Conservation (phyloP, 2,329 filamentous ascomycete genomes). For the Amauroascus niger region DNA sequence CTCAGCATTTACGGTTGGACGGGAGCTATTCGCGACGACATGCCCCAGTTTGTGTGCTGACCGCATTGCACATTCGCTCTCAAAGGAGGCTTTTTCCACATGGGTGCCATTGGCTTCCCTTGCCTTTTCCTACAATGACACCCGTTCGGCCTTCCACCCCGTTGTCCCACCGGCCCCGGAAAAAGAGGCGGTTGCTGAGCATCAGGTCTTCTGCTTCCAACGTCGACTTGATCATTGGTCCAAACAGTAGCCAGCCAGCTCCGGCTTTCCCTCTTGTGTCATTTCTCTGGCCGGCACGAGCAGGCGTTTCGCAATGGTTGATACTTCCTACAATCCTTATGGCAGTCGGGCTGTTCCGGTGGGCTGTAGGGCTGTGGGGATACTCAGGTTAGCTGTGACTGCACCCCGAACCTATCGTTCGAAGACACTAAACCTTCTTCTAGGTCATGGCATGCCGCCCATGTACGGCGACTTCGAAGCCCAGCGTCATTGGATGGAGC, state of each 20-base stretch:
- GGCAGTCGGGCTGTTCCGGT: slow-evolving; percentile 81
- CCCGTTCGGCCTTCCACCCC: slow-evolving; percentile 22
- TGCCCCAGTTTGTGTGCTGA: too few species aligned
- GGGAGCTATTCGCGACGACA: too few species aligned
- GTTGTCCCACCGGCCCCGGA: slow-evolving; percentile 35
- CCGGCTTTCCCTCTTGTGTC: slow-evolving; percentile 84
- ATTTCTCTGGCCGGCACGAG: slow-evolving; percentile 88
- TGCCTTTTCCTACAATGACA: slow-evolving; percentile 10
- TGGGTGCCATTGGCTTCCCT: background rate
- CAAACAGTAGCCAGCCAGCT: slow-evolving; percentile 37
- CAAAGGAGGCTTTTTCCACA: background rate
- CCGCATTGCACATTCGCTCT: too few species aligned
- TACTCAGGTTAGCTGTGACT: slow-evolving; percentile 64
- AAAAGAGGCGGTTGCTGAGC: slow-evolving; percentile 34
- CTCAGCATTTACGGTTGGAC: too few species aligned
- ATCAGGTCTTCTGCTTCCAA: slow-evolving; percentile 30
- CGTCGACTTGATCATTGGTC: slow-evolving; percentile 37
- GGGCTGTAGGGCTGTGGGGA: slow-evolving; percentile 85
- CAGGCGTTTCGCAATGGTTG: slow-evolving; percentile 79
- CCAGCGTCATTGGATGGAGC: slow-evolving; percentile 97
- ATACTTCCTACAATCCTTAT: slow-evolving; percentile 80
- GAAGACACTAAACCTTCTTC: background rate
- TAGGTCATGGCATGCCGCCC: slow-evolving; percentile 69
- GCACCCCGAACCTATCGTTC: background rate
- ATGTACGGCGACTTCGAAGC: slow-evolving; percentile 98